These are phyloP conservation scores for Chlorella sp. DNA, from an alignment of 139 green algal genomes.

Conservation along the genomic window DNA sequence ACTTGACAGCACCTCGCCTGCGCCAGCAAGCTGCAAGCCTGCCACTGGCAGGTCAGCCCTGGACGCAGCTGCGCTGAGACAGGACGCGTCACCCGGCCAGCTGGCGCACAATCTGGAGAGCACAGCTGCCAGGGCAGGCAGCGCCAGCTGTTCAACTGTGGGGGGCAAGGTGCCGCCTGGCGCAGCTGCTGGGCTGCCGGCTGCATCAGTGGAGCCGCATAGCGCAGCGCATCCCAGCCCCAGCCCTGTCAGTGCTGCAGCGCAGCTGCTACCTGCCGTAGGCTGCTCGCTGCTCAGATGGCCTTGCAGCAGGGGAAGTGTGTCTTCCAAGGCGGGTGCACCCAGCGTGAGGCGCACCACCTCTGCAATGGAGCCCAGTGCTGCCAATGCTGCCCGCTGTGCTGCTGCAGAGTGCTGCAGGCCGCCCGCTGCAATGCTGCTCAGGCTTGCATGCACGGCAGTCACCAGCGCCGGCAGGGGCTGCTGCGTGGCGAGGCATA, in stretches of 20 bases:
- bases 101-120: not conserved
- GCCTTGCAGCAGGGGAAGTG: not conserved
- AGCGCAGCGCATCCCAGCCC: not conserved
- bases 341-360: constrained; percentile 3
- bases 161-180: not conserved
- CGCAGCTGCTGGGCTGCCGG: not conserved
- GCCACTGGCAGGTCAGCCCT: not conserved
- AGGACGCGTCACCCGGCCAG: too few relatives aligned
- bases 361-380: not conserved
- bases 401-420: not conserved
- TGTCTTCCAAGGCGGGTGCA: not conserved
- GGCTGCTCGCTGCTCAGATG: not conserved
- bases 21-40: not conserved
- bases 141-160: not conserved
- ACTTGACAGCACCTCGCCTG: not conserved
- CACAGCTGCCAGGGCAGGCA: not conserved
- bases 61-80: not conserved
- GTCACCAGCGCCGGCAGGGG: constrained; percentile 13
- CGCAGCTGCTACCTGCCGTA: too few relatives aligned
- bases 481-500: constrained; percentile 7
- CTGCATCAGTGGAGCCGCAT: not conserved
- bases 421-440: not conserved
- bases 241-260: not conserved
- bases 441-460: constrained; percentile 9
- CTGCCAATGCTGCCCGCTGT: constrained; percentile 11